These are phyloP conservation scores for Sphaerobolus stellatus DNA, from an alignment of 1,284 basidiomycete species.

Conservation along the genomic window DNA sequence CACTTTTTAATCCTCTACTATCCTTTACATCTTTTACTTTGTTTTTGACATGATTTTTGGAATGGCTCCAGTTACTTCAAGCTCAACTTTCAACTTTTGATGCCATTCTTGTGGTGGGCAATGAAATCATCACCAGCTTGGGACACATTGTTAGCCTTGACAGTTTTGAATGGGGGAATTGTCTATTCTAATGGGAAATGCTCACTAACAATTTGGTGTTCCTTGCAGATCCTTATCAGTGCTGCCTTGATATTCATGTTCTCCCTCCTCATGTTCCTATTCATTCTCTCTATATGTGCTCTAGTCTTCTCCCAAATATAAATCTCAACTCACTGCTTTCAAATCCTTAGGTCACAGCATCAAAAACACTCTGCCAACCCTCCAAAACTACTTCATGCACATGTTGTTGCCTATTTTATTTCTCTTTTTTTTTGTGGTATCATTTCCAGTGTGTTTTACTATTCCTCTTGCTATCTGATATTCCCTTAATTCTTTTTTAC, in stretches of 20 bases:
- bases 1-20: background rate
- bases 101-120: no score
- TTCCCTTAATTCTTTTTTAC: background rate
- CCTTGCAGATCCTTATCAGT: background rate
- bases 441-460: slow-evolving; percentile 25
- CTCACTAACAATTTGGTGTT: background rate
- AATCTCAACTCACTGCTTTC: no score
- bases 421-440: slow-evolving; percentile 44
- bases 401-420: slow-evolving; percentile 49
- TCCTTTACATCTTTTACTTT: background rate
- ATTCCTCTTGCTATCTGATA: background rate
- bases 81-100: no score
- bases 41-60: background rate
- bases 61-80: no score
- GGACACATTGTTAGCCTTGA: no score
- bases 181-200: background rate
- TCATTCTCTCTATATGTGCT: background rate
- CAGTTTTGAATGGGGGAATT: no score
- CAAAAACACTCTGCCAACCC: background rate
- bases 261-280: background rate
- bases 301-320: background rate
- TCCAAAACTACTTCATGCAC: slow-evolving; percentile 30
- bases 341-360: slow-evolving; percentile 2
- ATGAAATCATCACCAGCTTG: no score
- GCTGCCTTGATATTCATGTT: background rate